Evolutionary conservation across 1,284 basidiomycete genomes (phyloP).

Genomic region (Singerocomus inundabilis): DNA sequence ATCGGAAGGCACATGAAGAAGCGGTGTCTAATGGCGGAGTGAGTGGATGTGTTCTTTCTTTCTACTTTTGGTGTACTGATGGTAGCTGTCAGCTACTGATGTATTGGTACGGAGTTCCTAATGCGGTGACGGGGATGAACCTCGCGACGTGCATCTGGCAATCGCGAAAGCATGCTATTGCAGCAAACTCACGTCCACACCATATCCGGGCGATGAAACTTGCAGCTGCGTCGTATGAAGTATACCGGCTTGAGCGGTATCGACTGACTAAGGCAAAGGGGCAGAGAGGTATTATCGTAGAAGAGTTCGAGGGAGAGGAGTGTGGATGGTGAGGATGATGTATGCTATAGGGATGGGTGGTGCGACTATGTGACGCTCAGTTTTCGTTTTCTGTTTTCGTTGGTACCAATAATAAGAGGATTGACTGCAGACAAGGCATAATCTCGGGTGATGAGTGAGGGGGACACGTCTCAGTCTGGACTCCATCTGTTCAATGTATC

Average conservation of each 20-base stretch:
- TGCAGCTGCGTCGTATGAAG: conserved; percentile 74
- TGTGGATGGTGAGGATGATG: conserved; percentile 58
- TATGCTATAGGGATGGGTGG: too few species aligned
- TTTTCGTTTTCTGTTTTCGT: too few species aligned
- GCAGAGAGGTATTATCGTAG: conserved; percentile 51
- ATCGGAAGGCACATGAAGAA: conserved; percentile 85
- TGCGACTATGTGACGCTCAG: too few species aligned
- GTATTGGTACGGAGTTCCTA: conserved; percentile 91
- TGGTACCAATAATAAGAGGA: too few species aligned
- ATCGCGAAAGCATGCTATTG: conserved; percentile 76
- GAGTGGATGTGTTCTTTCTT: conserved; percentile 23
- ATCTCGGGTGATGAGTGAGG: too few species aligned
- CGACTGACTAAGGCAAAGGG: conserved; percentile 66
- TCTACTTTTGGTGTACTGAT: conserved; percentile 4
- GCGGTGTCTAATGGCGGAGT: conserved; percentile 84
- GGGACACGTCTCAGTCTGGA: too few species aligned
- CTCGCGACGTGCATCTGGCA: conserved; percentile 97
- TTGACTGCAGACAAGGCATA: too few species aligned
- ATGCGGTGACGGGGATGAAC: conserved; percentile 73
- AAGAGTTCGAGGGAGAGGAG: conserved; percentile 62
- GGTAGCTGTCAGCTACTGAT: conserved; percentile 57
- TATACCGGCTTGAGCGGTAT: conserved; percentile 77
- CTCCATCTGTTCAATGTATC: too few species aligned
- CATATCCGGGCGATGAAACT: conserved; percentile 83
- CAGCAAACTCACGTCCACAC: conserved; percentile 75